A percentile compares a stretch with the other conserved stretches of the same genome.
phyloP scores from a whole-genome alignment of 805 yeast genomes.

The Wickerhamomyces bovis region DNA sequence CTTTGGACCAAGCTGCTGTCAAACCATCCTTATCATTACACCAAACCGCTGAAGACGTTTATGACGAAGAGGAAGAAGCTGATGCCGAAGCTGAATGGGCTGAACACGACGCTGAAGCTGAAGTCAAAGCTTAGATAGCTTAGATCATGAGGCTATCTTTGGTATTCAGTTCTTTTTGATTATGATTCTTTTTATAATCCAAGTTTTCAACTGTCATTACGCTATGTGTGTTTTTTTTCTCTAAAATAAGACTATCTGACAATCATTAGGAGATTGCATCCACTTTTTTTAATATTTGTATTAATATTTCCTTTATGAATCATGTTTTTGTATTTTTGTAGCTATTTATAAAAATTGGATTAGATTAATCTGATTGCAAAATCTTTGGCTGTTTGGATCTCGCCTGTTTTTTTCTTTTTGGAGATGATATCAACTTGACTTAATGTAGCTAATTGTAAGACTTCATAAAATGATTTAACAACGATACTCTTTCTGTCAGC shows the following conservation, averaged over 20 bases:
- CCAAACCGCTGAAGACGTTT: conserved; percentile 61
- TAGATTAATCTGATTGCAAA: conserved; percentile 1
- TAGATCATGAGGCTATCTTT: background rate
- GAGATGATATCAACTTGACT: conserved; percentile 9
- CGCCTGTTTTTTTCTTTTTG: background rate
- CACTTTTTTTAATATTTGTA: background rate
- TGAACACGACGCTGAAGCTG: conserved; percentile 18
- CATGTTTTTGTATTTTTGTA: background rate
- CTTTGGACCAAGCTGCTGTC: conserved; percentile 90
- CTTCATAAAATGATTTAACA: conserved; percentile 23
- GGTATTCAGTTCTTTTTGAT: background rate
- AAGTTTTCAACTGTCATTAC: background rate
- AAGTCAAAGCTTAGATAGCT: background rate
- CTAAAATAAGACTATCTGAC: background rate
- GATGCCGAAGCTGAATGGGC: conserved; percentile 33
- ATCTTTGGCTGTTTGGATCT: conserved; percentile 9
- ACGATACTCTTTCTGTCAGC: conserved; percentile 9
- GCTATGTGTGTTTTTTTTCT: background rate
- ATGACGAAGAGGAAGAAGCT: conserved; percentile 38
- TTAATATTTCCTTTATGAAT: background rate
- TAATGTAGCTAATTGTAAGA: conserved; percentile 22
- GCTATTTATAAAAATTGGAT: background rate
- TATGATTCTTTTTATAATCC: no score
- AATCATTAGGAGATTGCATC: background rate
- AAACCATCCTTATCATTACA: conserved; percentile 89